phyloP scores from a whole-genome alignment of 2,329 filamentous ascomycete species.

The Leptographium wingfieldii region DNA sequence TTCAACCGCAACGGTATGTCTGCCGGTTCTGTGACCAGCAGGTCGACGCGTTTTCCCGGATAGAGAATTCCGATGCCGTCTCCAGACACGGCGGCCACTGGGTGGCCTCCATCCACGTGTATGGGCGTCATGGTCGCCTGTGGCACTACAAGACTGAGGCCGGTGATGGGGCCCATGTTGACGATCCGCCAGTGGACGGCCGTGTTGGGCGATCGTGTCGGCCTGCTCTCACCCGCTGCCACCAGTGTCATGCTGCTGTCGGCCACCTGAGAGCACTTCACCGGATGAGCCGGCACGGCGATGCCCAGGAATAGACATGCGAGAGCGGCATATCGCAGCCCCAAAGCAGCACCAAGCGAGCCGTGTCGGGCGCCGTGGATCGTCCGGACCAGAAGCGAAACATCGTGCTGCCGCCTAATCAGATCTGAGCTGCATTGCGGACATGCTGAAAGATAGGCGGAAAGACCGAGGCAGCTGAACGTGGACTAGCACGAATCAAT shows the following conservation, averaged over 20 bases:
- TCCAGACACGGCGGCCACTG: not conserved
- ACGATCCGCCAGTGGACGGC: constrained; percentile 6
- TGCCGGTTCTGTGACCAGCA: not conserved
- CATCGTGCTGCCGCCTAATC: not conserved
- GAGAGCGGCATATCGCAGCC: not conserved
- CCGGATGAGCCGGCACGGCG: constrained; percentile 1
- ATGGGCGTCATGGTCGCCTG: constrained; percentile 4
- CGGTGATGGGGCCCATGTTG: constrained; percentile 10
- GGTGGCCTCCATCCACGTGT: constrained; percentile 9
- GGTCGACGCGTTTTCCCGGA: constrained; percentile 3
- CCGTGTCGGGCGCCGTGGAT: too few species aligned
- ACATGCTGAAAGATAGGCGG: not conserved
- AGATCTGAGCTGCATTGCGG: not conserved
- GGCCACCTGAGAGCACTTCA: not conserved
- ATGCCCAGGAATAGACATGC: not conserved
- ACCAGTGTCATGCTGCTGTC: not conserved
- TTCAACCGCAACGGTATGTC: not conserved
- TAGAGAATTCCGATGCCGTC: constrained; percentile 1
- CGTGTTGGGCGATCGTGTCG: too few species aligned
- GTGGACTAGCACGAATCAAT: too few species aligned
- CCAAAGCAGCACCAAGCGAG: not conserved
- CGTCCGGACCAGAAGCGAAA: not conserved
- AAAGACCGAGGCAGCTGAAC: not conserved
- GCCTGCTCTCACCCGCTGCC: too few species aligned
- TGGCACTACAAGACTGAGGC: constrained; percentile 7